phyloP scores from a whole-genome alignment of 768 basidiomycete species.

The Russula abietina region DNA sequence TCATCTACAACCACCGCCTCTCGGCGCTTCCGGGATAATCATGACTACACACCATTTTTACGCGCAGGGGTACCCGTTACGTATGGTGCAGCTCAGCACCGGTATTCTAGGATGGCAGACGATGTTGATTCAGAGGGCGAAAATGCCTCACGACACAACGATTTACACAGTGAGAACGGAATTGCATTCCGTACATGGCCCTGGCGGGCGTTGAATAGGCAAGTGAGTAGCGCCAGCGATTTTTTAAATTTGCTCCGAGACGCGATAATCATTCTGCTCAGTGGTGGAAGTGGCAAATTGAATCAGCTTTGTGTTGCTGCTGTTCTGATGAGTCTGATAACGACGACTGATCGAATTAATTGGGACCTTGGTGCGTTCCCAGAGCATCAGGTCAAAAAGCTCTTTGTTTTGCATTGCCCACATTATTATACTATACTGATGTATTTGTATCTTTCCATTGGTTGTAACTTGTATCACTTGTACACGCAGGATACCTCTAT shows the following conservation, averaged over 20 bases:
- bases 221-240: slow-evolving; percentile 41
- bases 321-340: slow-evolving; percentile 49
- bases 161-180: slow-evolving; percentile 44
- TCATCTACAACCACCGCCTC: neutral
- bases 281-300: slow-evolving; percentile 85
- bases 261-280: slow-evolving; percentile 28
- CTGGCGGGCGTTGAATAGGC: slow-evolving; percentile 56
- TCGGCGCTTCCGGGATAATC: neutral
- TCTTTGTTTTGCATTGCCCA: neutral
- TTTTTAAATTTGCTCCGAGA: neutral
- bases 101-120: slow-evolving; percentile 24
- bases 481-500: slow-evolving; percentile 16
- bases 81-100: slow-evolving; percentile 23
- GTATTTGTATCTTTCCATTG: slow-evolving; percentile 15
- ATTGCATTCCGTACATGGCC: slow-evolving; percentile 64
- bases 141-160: slow-evolving; percentile 28
- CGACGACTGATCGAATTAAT: slow-evolving; percentile 33
- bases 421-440: slow-evolving; percentile 13
- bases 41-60: slow-evolving; percentile 17
- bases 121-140: slow-evolving; percentile 26
- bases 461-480: slow-evolving; percentile 13
- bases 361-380: neutral
- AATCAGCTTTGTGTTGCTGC: slow-evolving; percentile 58
- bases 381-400: neutral
- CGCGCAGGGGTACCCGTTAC: slow-evolving; percentile 18